A percentile compares a stretch with the other conserved stretches of the same genome.
phyloP scores from a whole-genome alignment of 2,329 filamentous ascomycete genomes.

The Colletotrichum melonis region DNA sequence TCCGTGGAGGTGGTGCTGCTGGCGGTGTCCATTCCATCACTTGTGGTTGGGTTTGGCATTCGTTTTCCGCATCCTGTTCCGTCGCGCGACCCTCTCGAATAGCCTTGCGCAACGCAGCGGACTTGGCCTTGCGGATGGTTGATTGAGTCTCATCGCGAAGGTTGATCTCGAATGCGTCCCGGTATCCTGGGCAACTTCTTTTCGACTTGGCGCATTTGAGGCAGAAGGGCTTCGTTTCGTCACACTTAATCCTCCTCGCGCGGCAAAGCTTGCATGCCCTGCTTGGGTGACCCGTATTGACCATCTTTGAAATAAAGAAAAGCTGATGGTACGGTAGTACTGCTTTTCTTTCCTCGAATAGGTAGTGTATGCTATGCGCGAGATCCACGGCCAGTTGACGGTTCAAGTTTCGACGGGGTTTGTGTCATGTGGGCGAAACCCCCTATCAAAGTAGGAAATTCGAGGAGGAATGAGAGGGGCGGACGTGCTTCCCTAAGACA shows the following conservation, averaged over 20 bases:
- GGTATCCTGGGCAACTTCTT: conserved; percentile 35
- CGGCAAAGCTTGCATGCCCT: conserved; percentile 43
- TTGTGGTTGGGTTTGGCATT: conserved; percentile 3
- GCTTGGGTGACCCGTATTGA: conserved; percentile 37
- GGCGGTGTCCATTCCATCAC: conserved; percentile 31
- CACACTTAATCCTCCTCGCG: conserved; percentile 48
- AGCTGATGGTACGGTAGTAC: neutral
- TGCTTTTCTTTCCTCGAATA: neutral
- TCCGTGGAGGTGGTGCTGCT: conserved; percentile 11
- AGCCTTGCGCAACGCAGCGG: conserved; percentile 34
- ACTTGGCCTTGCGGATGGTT: conserved; percentile 37
- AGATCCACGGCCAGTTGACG: neutral
- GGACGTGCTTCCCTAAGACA: conserved; percentile 20
- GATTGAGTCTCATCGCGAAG: conserved; percentile 37
- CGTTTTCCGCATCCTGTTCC: conserved; percentile 24
- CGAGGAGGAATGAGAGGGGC: neutral
- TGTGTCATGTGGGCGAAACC: conserved; percentile 24
- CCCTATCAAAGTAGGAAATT: conserved; percentile 20
- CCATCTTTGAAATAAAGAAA: conserved; percentile 15
- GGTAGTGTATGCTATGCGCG: neutral
- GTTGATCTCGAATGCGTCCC: conserved; percentile 37
- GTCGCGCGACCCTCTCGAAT: conserved; percentile 29
- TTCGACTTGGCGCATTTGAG: conserved; percentile 45
- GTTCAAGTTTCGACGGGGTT: conserved; percentile 1
- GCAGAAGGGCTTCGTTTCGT: conserved; percentile 48